Conservation (phyloP, 768 basidiomycete genomes). For the Mycena pura region DNA sequence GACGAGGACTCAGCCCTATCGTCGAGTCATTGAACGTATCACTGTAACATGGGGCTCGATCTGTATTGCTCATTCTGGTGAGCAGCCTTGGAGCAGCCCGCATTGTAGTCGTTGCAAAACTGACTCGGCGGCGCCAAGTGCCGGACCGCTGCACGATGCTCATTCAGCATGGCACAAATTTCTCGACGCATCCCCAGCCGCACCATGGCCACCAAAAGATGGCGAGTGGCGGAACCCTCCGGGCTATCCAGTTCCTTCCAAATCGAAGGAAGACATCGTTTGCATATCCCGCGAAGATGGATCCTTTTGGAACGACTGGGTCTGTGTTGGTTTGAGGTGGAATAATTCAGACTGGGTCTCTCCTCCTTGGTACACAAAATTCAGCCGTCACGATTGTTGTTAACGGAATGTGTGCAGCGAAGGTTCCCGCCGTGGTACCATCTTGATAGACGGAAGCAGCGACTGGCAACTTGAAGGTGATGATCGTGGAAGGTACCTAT, state of each 20-base stretch:
- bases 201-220: slow-evolving; percentile 11
- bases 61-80: slow-evolving; percentile 17
- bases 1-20: no score
- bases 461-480: slow-evolving; percentile 25
- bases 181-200: neutral
- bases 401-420: neutral
- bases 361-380: slow-evolving; percentile 11
- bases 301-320: slow-evolving; percentile 19
- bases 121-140: neutral
- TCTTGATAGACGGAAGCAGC: slow-evolving; percentile 11
- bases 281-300: slow-evolving; percentile 19
- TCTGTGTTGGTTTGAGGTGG: slow-evolving; percentile 21
- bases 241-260: slow-evolving; percentile 15
- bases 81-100: neutral
- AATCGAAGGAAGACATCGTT: slow-evolving; percentile 14
- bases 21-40: no score
- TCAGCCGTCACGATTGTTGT: no score
- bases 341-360: slow-evolving; percentile 14
- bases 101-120: neutral
- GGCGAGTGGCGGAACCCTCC: slow-evolving; percentile 17
- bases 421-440: neutral
- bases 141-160: slow-evolving; percentile 11
- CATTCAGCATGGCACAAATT: slow-evolving; percentile 1
- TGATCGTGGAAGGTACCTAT: neutral
- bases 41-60: no score